Evolutionary conservation across 352 stramenopile genomes (phyloP).

Genomic region (Halophytophthora polymorphica): DNA sequence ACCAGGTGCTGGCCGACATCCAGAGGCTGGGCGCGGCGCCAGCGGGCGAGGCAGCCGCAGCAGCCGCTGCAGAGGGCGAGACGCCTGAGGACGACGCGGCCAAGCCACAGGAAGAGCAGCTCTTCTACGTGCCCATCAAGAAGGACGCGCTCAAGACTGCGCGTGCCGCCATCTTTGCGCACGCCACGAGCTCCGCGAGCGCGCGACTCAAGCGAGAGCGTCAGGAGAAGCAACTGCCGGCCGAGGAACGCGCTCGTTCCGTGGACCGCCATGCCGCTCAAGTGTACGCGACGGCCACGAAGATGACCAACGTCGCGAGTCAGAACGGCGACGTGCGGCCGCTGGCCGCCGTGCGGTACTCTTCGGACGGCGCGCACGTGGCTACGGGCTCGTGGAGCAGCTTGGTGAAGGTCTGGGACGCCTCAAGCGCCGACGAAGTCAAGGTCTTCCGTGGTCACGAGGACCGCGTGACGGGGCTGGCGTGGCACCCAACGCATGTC

Average conservation of each 20-base stretch:
- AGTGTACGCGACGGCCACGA: slow-evolving; percentile 73
- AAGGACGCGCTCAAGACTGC: slow-evolving; percentile 82
- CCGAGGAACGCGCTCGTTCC: slow-evolving; percentile 42
- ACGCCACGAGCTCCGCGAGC: slow-evolving; percentile 61
- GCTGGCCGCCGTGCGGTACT: slow-evolving; percentile 74
- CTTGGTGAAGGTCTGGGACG: slow-evolving; percentile 94
- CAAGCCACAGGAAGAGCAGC: slow-evolving; percentile 54
- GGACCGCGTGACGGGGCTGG: slow-evolving; percentile 83
- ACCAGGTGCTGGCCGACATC: slow-evolving; percentile 55
- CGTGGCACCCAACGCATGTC: slow-evolving; percentile 63
- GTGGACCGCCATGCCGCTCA: slow-evolving; percentile 62
- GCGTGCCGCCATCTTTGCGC: slow-evolving; percentile 75
- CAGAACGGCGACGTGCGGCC: slow-evolving; percentile 94
- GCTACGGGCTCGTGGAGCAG: slow-evolving; percentile 93
- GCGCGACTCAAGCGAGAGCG: slow-evolving; percentile 60
- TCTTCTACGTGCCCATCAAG: slow-evolving; percentile 84
- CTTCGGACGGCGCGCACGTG: slow-evolving; percentile 55
- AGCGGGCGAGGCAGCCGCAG: slow-evolving; percentile 4
- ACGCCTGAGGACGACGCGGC: neutral
- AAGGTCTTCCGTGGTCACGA: slow-evolving; percentile 85
- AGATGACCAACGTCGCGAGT: slow-evolving; percentile 88
- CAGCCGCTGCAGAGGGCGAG: slow-evolving; percentile 5
- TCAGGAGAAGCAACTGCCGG: slow-evolving; percentile 24
- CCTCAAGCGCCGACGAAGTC: slow-evolving; percentile 50
- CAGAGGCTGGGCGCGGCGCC: slow-evolving; percentile 30